Evolutionary conservation across 108 stramenopile species (phyloP), one percentile per base, ranked within the genome.

Genomic region (Epithemia pelagica): DNA sequence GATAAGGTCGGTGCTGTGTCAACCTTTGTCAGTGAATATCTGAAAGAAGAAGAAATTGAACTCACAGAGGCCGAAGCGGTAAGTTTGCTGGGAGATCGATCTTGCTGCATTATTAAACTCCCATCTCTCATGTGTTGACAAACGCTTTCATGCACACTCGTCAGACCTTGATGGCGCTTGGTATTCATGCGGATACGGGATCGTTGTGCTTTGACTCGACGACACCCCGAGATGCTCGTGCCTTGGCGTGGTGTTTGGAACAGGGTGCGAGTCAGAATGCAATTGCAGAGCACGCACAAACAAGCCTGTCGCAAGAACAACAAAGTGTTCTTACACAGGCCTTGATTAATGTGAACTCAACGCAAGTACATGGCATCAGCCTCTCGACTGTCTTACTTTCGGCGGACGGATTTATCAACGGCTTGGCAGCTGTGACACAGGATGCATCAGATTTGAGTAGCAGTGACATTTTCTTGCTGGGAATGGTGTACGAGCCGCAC

Each of bases 121-220:
- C n/a, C n/a, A n/a, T n/a, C n/a, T n/a, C n/a, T n/a, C n/a, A n/a
- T n/a, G n/a, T n/a, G n/a, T n/a, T n/a, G n/a, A n/a, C n/a, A n/a
- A n/a, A n/a, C n/a, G n/a, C n/a, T n/a, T n/a, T n/a, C n/a, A n/a
- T n/a, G n/a, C n/a, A n/a, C n/a, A n/a, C n/a, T n/a, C n/a, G n/a
- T n/a, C 5, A 46, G 37, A 96, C 96, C 2, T 75, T 96, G 54
- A 63, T 95, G 65, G 96, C 94, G 7, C 73, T 96, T 32, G 96
- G 96, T 27, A 95, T 96, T 52, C 96, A 95, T 75, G 88, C 87
- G 22, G 96, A 96, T 78, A 96, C 96, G n/a, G 96, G 96, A 15
- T 85, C 85, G 58, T 76, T 96, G 58, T 84, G 90, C 63, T 96
- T 84, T 71, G 96, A 96, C 77, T 91, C 91, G 19, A 94, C 96